Base-by-base conservation (phyloP, 257 asterid genomes). In the Solanum okadae region DNA sequence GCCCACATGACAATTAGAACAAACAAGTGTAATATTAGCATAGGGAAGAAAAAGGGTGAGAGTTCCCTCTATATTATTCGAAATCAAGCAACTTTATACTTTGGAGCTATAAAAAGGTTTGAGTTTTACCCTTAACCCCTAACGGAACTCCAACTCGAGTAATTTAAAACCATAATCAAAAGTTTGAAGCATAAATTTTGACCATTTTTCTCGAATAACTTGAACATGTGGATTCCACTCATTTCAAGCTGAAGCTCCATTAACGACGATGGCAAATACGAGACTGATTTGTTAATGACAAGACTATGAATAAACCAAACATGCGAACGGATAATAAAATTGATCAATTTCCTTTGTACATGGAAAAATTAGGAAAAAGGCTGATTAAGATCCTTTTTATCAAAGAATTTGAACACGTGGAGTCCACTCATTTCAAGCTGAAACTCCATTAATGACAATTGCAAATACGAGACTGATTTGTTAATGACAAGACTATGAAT, bases 261-360 rank as follows among this genome's bases (percentile, higher is more conserved):
- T 72, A 8, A 72, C 0, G n/a, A 3, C 7, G 4, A 33, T 16
- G 25, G 5, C 16, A 73, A 34, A 73, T 73, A 18, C 5, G 8
- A 73, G 16, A 20, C 16, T 9, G 27, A 72, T 8, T 72, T 33
- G 79, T 73, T 72, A 73, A 34, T 33, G 14, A 4, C 25, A 71
- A 33, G 23, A 7, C 38, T 29, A 15, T 70, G 12, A 70, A 16
- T 68, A 3, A 29, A 31, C 40, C n/a, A 70, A 70, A 70, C 0
- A 2, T 15, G 12, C 0, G 18, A 29, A 63, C 3, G 0, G 2
- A 33, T 31, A 0, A 71, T 0, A 71, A 71, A 33, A 18, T 13
- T 46, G 71, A 73, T 2, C n/a, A 61, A 78, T 22, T 35, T 6
- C 13, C 37, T 49, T 5, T 5, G 10, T 14, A 37, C 27, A 27